phyloP scores from a whole-genome alignment of 2,329 filamentous ascomycete genomes.

The Alternaria sp. region DNA sequence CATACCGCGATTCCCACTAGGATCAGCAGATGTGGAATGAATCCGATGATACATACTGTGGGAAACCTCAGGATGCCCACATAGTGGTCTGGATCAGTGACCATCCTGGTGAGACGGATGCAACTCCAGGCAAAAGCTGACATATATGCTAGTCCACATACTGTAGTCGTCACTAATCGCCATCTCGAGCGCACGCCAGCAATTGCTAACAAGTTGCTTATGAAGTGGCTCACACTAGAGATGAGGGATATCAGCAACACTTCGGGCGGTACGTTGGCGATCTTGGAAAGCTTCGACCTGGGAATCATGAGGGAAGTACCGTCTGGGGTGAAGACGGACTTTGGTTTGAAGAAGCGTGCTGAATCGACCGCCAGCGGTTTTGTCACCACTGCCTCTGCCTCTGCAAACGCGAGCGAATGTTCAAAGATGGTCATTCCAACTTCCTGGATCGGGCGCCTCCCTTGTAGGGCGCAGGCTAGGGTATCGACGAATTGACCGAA shows the following conservation, averaged over 20 bases:
- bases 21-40: slow-evolving; percentile 92
- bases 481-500: slow-evolving; percentile 89
- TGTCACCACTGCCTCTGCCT: slow-evolving; percentile 87
- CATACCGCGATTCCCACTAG: slow-evolving; percentile 80
- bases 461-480: slow-evolving; percentile 85
- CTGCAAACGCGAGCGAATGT: slow-evolving; percentile 93
- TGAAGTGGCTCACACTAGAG: slow-evolving; percentile 88
- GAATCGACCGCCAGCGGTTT: slow-evolving; percentile 80
- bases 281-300: slow-evolving; percentile 72
- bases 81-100: slow-evolving; percentile 58
- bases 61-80: slow-evolving; percentile 83
- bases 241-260: slow-evolving; percentile 85
- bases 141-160: slow-evolving; percentile 95
- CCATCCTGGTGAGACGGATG: slow-evolving; percentile 50
- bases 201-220: slow-evolving; percentile 82
- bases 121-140: slow-evolving; percentile 81
- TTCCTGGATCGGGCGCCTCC: slow-evolving; percentile 79
- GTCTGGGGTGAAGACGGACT: slow-evolving; percentile 53
- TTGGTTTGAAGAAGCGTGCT: slow-evolving; percentile 56
- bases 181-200: slow-evolving; percentile 80
- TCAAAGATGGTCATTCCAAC: slow-evolving; percentile 97
- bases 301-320: slow-evolving; percentile 54
- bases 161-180: slow-evolving; percentile 83
- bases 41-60: slow-evolving; percentile 92
- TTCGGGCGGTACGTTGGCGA: slow-evolving; percentile 88